Evolutionary conservation across 1,284 basidiomycete species (phyloP).

Genomic region (Moniliophthora roreri): DNA sequence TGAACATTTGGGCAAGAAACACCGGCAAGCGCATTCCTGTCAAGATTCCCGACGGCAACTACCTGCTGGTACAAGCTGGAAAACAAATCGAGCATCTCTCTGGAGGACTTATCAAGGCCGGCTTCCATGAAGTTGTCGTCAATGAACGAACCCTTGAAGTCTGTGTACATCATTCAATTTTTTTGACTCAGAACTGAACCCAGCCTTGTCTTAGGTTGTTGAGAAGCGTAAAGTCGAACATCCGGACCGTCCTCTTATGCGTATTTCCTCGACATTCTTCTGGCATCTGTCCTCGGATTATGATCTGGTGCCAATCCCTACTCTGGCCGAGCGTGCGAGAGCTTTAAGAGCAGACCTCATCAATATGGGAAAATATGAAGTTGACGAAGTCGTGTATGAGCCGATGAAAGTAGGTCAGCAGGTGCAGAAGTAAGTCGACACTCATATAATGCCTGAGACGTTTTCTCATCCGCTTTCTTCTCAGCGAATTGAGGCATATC

Average conservation of each 20-base stretch:
- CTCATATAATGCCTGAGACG: too few relatives aligned
- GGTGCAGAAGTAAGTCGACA: slow-evolving; percentile 72
- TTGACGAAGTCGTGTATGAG: slow-evolving; percentile 54
- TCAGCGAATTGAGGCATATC: slow-evolving; percentile 81
- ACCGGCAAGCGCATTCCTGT: slow-evolving; percentile 86
- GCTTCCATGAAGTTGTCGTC: slow-evolving; percentile 90
- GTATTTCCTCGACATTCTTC: slow-evolving; percentile 94
- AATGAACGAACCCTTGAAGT: slow-evolving; percentile 77
- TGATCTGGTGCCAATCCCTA: slow-evolving; percentile 63
- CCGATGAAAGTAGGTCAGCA: slow-evolving; percentile 86
- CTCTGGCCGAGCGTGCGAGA: slow-evolving; percentile 47
- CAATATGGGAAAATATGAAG: slow-evolving; percentile 39
- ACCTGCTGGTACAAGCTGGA: slow-evolving; percentile 84
- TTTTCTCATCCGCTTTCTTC: slow-evolving; percentile 13
- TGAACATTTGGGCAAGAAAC: slow-evolving; percentile 91
- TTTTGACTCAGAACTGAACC: slow-evolving; percentile 3
- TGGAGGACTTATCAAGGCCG: slow-evolving; percentile 87
- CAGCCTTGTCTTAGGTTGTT: slow-evolving; percentile 53
- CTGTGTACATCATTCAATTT: slow-evolving; percentile 15
- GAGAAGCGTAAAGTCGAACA: slow-evolving; percentile 54
- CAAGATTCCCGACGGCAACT: slow-evolving; percentile 72
- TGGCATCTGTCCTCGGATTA: slow-evolving; percentile 90
- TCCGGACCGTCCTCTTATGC: slow-evolving; percentile 80
- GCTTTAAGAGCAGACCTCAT: slow-evolving; percentile 36
- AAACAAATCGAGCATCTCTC: slow-evolving; percentile 90